phyloP scores from a whole-genome alignment of 768 basidiomycete genomes.

The Suillus hirtellus region DNA sequence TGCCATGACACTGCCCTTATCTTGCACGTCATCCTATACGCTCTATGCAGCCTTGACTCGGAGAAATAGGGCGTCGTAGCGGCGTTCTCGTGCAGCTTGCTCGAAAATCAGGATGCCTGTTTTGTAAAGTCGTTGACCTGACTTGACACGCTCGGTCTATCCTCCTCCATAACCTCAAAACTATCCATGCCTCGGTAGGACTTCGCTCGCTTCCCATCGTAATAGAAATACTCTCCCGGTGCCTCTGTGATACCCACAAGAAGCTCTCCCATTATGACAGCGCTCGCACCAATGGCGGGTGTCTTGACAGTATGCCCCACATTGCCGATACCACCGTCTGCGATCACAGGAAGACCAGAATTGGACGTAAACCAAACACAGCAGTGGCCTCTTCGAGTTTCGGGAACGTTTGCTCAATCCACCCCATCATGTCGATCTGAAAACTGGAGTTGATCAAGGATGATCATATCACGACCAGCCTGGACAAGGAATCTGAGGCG shows the following conservation, averaged over 20 bases:
- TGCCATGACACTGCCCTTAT: constrained; percentile 92
- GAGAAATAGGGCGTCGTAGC: constrained; percentile 79
- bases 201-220: constrained; percentile 98
- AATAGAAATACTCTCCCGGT: constrained; percentile 98
- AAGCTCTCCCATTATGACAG: constrained; percentile 98
- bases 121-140: constrained; percentile 39
- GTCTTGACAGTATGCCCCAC: constrained; percentile 99
- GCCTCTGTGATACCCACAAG: constrained; percentile 96
- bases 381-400: constrained; percentile 90
- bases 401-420: constrained; percentile 87
- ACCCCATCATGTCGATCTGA: constrained; percentile 92
- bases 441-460: constrained; percentile 90
- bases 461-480: constrained; percentile 92
- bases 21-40: constrained; percentile 94
- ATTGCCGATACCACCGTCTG: constrained; percentile 94
- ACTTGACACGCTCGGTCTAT: constrained; percentile 40
- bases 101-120: constrained; percentile 49
- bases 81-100: constrained; percentile 75
- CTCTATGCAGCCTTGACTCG: constrained; percentile 93
- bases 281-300: constrained; percentile 87
- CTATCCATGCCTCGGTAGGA: constrained; percentile 98
- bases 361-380: constrained; percentile 87
- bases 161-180: constrained; percentile 89
- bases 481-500: constrained; percentile 85
- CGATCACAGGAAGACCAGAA: constrained; percentile 95